phyloP scores from a whole-genome alignment of 2,329 filamentous ascomycete species.

The Sclerotiophoma versabilis region DNA sequence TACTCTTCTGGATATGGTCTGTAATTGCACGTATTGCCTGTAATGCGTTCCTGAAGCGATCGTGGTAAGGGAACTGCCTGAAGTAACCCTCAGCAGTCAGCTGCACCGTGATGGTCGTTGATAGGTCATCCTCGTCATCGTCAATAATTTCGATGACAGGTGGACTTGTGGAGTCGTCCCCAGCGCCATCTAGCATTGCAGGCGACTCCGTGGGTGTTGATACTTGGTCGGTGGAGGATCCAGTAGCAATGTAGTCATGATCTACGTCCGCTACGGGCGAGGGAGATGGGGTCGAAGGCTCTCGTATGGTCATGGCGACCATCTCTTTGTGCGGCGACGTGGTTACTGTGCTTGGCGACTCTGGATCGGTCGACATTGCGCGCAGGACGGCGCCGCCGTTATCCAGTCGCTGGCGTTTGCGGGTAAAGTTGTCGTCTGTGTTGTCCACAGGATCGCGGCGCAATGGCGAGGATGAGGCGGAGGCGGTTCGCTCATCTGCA shows the following conservation, averaged over 20 bases:
- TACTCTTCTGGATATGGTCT: constrained; percentile 37
- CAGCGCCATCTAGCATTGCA: constrained; percentile 25
- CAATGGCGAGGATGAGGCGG: constrained; percentile 38
- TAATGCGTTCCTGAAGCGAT: not conserved
- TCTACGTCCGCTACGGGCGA: constrained; percentile 26
- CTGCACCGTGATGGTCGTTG: constrained; percentile 23
- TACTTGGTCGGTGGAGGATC: not conserved
- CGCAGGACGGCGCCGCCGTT: constrained; percentile 44
- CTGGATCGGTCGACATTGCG: constrained; percentile 40
- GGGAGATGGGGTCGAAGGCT: constrained; percentile 41
- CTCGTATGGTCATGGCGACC: constrained; percentile 51
- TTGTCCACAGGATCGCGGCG: constrained; percentile 55
- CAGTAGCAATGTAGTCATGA: constrained; percentile 12
- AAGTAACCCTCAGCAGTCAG: constrained; percentile 41
- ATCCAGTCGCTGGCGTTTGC: constrained; percentile 55
- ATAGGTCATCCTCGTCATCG: constrained; percentile 38
- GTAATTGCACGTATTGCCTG: constrained; percentile 19
- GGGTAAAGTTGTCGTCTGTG: constrained; percentile 53
- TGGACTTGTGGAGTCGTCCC: constrained; percentile 33
- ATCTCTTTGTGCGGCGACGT: constrained; percentile 30
- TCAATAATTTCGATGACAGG: constrained; percentile 50
- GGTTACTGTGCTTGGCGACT: constrained; percentile 21
- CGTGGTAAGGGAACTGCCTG: constrained; percentile 38
- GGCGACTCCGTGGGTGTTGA: constrained; percentile 11
- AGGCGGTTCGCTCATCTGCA: constrained; percentile 40